Conservation (phyloP, 2,329 filamentous ascomycete species). For the Thermomyces lanuginosus region DNA sequence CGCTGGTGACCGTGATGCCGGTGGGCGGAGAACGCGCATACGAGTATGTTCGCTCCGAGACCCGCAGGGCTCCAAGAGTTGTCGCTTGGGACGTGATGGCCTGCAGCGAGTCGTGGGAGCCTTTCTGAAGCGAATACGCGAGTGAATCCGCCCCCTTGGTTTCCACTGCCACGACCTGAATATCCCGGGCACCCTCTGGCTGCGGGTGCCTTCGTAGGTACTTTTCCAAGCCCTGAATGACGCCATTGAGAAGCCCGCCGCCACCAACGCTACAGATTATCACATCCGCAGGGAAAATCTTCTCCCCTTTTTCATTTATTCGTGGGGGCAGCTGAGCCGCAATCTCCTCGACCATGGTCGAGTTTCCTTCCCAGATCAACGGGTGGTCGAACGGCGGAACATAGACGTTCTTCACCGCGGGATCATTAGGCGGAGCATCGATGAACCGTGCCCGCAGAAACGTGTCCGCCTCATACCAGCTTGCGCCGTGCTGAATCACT, state of each 20-base stretch:
- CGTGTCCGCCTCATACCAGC: slow-evolving; percentile 52
- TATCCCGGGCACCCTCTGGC: slow-evolving; percentile 8
- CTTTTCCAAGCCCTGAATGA: slow-evolving; percentile 45
- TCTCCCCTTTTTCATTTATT: slow-evolving; percentile 4
- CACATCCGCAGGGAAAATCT: slow-evolving; percentile 39
- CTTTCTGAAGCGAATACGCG: slow-evolving; percentile 39
- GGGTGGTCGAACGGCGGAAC: slow-evolving; percentile 24
- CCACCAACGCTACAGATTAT: slow-evolving; percentile 67
- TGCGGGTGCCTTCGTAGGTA: slow-evolving; percentile 1
- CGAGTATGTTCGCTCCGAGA: slow-evolving; percentile 47
- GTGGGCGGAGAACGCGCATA: slow-evolving; percentile 34
- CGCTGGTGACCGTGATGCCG: slow-evolving; percentile 34
- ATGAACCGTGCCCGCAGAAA: slow-evolving; percentile 40
- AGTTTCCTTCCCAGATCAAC: slow-evolving; percentile 21
- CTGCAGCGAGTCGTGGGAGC: slow-evolving; percentile 41
- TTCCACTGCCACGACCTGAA: slow-evolving; percentile 50
- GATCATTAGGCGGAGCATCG: slow-evolving; percentile 5
- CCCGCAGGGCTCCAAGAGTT: slow-evolving; percentile 49
- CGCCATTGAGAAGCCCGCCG: slow-evolving; percentile 58
- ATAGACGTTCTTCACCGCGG: slow-evolving; percentile 14
- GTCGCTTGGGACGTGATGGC: slow-evolving; percentile 58
- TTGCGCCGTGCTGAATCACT: slow-evolving; percentile 49
- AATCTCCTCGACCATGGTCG: slow-evolving; percentile 22
- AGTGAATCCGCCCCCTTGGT: slow-evolving; percentile 57
- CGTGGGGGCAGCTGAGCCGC: slow-evolving; percentile 16